These are phyloP conservation scores for Salvia splendens DNA, from an alignment of 257 asterid genomes.

Conservation along the genomic window DNA sequence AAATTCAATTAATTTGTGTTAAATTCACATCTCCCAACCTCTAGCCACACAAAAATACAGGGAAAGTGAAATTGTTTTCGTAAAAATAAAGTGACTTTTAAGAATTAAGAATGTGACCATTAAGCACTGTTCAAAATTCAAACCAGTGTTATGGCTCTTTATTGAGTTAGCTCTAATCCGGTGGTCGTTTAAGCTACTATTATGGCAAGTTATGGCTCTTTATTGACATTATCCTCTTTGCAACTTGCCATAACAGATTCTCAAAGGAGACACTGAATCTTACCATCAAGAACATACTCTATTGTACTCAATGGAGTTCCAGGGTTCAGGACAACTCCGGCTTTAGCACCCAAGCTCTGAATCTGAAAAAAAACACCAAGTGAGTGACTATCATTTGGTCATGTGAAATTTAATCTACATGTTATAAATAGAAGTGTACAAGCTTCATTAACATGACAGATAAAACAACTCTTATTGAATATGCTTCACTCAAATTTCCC, in stretches of 20 bases:
- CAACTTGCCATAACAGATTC: background rate
- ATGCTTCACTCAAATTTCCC: background rate
- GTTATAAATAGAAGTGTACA: background rate
- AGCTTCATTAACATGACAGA: background rate
- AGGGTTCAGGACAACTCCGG: conserved; percentile 99
- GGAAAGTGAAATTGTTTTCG: no score
- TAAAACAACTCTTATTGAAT: background rate
- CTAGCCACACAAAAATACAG: no score
- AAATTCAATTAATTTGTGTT: background rate
- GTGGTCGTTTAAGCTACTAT: conserved; percentile 6
- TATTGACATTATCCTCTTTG: conserved; percentile 2
- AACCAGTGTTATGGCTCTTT: background rate
- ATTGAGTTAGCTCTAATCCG: background rate
- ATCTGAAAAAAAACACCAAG: conserved; percentile 50
- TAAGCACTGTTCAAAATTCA: no score
- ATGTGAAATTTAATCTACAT: background rate
- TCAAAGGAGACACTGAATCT: conserved; percentile 31
- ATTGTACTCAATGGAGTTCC: conserved; percentile 82
- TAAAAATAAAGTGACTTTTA: no score
- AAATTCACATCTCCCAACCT: background rate
- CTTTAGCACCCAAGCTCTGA: conserved; percentile 92
- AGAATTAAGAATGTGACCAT: no score
- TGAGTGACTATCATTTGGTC: background rate
- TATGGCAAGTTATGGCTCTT: no score
- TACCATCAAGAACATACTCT: conserved; percentile 95